A percentile compares a stretch with the other conserved stretches of the same genome.
These are phyloP conservation scores for Xylaria sp. DNA, from an alignment of 2,329 filamentous ascomycete genomes.

Conservation along the genomic window DNA sequence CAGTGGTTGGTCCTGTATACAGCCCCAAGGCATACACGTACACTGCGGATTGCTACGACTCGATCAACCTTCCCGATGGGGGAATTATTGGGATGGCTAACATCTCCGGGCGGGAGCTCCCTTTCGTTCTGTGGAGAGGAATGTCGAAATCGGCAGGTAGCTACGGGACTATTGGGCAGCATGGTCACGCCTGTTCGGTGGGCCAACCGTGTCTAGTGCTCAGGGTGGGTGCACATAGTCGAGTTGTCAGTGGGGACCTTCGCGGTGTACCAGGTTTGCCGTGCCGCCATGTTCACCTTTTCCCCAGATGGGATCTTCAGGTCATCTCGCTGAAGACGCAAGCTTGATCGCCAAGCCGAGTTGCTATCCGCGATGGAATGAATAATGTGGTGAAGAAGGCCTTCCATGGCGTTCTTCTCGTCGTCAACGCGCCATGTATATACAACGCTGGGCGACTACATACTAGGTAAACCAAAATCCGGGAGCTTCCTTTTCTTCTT, in stretches of 20 bases:
- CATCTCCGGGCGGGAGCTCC: constrained; percentile 14
- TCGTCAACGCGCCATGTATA: background rate
- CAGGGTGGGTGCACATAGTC: constrained; percentile 4
- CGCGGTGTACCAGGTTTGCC: constrained; percentile 6
- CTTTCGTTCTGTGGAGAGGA: constrained; percentile 15
- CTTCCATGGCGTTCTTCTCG: background rate
- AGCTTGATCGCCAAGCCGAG: background rate
- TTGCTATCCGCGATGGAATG: background rate
- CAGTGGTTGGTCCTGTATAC: background rate
- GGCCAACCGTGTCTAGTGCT: constrained; percentile 8
- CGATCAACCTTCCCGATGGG: constrained; percentile 16
- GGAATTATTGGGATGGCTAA: background rate
- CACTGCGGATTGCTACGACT: background rate
- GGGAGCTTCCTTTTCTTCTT: too few relatives aligned
- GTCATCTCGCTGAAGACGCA: too few relatives aligned
- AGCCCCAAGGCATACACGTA: background rate
- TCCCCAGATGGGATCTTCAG: constrained; percentile 28
- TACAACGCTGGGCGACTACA: background rate
- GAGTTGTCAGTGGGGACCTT: constrained; percentile 10
- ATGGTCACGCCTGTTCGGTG: constrained; percentile 4
- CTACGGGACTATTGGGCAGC: constrained; percentile 3
- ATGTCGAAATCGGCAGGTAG: constrained; percentile 17
- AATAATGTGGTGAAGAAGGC: too few relatives aligned
- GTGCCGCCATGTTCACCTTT: constrained; percentile 18
- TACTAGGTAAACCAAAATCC: background rate